These are phyloP conservation scores for Dictyostelium citrinum DNA, from an alignment of 78 protist genomes.

Conservation along the genomic window DNA sequence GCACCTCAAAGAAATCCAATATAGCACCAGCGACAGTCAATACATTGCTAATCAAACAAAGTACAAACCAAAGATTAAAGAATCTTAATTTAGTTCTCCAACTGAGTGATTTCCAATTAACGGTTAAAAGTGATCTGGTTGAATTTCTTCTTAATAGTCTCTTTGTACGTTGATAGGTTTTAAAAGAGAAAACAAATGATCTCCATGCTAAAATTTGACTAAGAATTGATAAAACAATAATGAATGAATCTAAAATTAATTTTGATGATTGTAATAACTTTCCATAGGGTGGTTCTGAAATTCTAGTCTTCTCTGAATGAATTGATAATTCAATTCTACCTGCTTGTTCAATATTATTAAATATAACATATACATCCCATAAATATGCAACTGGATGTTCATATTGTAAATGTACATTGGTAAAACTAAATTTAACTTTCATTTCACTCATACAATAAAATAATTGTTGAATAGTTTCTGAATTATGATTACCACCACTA, in stretches of 20 bases:
- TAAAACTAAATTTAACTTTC: conserved; percentile 5
- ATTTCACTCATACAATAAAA: conserved; percentile 58
- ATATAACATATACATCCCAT: conserved; percentile 10
- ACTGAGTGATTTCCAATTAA: conserved; percentile 56
- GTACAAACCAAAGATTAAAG: conserved; percentile 77
- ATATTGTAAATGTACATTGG: conserved; percentile 65
- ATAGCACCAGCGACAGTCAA: conserved; percentile 35
- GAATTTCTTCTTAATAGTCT: conserved; percentile 17
- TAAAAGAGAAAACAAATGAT: conserved; percentile 60
- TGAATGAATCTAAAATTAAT: conserved; percentile 36
- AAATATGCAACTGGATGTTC: conserved; percentile 60
- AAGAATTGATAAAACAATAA: conserved; percentile 43
- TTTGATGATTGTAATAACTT: conserved; percentile 65
- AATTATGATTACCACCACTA: neutral
- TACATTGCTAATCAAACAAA: conserved; percentile 36
- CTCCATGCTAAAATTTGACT: conserved; percentile 72
- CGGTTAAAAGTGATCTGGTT: neutral
- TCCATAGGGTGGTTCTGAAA: conserved; percentile 38
- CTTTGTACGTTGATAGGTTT: conserved; percentile 71
- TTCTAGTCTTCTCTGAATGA: conserved; percentile 14
- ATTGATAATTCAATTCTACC: conserved; percentile 35
- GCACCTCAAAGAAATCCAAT: conserved; percentile 52
- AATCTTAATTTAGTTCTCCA: conserved; percentile 67
- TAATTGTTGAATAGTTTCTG: neutral
- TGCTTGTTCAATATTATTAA: conserved; percentile 39